Percentiles rank a stretch among this genome's conserved stretches.
These are phyloP conservation scores for Fusarium haematococcum DNA, from an alignment of 2,329 filamentous ascomycete species.

Conservation along the genomic window DNA sequence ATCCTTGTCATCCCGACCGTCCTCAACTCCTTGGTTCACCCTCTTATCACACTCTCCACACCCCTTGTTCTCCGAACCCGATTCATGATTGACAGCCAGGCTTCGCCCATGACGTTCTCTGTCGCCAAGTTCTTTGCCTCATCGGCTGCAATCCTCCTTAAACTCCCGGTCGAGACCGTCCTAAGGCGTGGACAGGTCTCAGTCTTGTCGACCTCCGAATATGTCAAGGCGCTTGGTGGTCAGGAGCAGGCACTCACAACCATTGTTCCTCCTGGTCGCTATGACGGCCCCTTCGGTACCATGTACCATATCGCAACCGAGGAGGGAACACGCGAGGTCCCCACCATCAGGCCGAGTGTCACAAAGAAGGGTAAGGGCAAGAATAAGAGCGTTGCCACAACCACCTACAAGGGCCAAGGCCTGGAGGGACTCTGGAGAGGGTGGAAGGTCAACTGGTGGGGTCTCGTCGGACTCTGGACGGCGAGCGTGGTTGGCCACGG, in stretches of 20 bases:
- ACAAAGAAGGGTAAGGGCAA: conserved; percentile 50
- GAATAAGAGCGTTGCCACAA: conserved; percentile 48
- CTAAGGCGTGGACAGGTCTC: conserved; percentile 88
- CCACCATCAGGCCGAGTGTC: conserved; percentile 46
- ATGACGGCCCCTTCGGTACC: conserved; percentile 88
- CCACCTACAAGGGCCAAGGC: conserved; percentile 71
- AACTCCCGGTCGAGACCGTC: conserved; percentile 92
- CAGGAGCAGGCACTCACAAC: conserved; percentile 68
- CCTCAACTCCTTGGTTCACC: conserved; percentile 86
- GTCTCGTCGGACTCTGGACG: conserved; percentile 79
- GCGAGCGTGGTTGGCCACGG: conserved; percentile 72
- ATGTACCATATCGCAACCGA: conserved; percentile 89
- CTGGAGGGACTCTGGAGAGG: conserved; percentile 76
- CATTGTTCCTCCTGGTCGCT: conserved; percentile 83
- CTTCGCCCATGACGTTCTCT: conserved; percentile 85
- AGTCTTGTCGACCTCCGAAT: conserved; percentile 69
- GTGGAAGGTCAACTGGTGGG: conserved; percentile 84
- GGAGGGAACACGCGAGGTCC: conserved; percentile 74
- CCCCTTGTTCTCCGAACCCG: conserved; percentile 89
- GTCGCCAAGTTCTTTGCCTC: conserved; percentile 85
- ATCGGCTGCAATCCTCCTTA: conserved; percentile 83
- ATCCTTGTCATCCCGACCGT: conserved; percentile 84
- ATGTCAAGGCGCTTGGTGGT: conserved; percentile 61
- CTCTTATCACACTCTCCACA: conserved; percentile 82
- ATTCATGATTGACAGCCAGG: conserved; percentile 83